Conservation (phyloP, 2,329 filamentous ascomycete genomes). For the Stemphylium beticola region DNA sequence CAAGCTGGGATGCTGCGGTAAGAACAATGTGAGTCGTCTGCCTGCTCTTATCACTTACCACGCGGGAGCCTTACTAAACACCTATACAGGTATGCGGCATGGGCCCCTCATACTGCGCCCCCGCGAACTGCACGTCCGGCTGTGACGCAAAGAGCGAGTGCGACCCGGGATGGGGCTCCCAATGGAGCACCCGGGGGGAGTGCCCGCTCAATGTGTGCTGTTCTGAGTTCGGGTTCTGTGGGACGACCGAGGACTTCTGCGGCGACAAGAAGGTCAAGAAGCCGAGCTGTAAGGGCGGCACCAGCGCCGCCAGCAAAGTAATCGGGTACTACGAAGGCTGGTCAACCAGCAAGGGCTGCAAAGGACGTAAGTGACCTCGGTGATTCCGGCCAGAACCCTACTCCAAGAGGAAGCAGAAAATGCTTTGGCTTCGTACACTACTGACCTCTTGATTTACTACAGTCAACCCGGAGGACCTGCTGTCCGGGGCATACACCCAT, state of each 20-base stretch:
- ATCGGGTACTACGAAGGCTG: slow-evolving; percentile 9
- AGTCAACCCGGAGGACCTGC: not conserved
- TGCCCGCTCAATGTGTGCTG: not conserved
- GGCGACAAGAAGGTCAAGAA: not conserved
- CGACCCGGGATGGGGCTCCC: not conserved
- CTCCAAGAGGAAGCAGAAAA: too few species aligned
- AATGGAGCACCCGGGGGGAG: not conserved
- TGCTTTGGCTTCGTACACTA: not conserved
- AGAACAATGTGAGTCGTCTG: not conserved
- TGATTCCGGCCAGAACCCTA: not conserved
- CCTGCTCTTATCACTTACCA: not conserved
- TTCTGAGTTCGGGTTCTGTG: not conserved
- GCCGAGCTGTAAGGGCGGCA: not conserved
- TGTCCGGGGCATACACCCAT: not conserved
- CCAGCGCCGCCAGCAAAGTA: not conserved
- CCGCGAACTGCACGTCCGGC: not conserved
- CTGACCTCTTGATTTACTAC: not conserved
- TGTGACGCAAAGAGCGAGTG: not conserved
- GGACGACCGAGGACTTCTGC: slow-evolving; percentile 4
- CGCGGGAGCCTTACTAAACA: not conserved
- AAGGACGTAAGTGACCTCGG: not conserved
- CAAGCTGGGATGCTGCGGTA: not conserved
- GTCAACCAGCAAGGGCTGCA: not conserved
- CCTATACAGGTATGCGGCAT: not conserved
- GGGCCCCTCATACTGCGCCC: not conserved